Evolutionary conservation across 768 basidiomycete species (phyloP), one percentile per base, ranked within the genome.

Genomic region (Suillus subaureus): DNA sequence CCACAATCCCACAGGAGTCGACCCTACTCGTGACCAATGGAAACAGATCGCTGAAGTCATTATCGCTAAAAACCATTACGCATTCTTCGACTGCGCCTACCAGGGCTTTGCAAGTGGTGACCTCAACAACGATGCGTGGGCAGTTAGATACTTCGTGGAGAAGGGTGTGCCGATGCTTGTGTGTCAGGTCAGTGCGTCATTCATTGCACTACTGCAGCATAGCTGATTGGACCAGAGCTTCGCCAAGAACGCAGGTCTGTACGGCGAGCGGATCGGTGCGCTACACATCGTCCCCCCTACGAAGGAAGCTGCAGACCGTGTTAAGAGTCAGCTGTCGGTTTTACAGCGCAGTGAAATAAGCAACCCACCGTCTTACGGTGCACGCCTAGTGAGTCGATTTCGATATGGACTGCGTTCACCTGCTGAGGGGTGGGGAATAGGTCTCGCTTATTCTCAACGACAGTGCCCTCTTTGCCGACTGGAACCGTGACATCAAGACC

Each of bases 31-130:
- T 55, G 94, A 91, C 70, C 91, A 98, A 76, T 99, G 96, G 96
- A 80, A 84, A 67, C 76, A 81, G 64, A 85, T 98, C 70, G 91
- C 92, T 45, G 84, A 90, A 43, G 79, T 89, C 62, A 86, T 97
- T 75, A 74, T 90, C 37, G 78, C 81, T 56, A 91, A 89, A 78
- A 82, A 85, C 16, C 96, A 96, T 76, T 97, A 88, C 73, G 90
- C 90, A 39, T 96, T 97, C 80, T 94, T 98, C 75, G 96, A 99
- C 80, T 92, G 91, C 75, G 96, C 96, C 3, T 99, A 99, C 80
- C 96, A 97, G 79, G 96, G 96, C 21, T 99, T 98, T 77, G 96
- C 96, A n/a, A 94, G 92, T 70, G 96, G 96, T 1, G 89, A 94
- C 75, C 82, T 97, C 73, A 91, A 96, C 74, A 87, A 87, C 70